Evolutionary conservation across 1,284 basidiomycete genomes (phyloP).

Genomic region (Anthracocystis walkeri): DNA sequence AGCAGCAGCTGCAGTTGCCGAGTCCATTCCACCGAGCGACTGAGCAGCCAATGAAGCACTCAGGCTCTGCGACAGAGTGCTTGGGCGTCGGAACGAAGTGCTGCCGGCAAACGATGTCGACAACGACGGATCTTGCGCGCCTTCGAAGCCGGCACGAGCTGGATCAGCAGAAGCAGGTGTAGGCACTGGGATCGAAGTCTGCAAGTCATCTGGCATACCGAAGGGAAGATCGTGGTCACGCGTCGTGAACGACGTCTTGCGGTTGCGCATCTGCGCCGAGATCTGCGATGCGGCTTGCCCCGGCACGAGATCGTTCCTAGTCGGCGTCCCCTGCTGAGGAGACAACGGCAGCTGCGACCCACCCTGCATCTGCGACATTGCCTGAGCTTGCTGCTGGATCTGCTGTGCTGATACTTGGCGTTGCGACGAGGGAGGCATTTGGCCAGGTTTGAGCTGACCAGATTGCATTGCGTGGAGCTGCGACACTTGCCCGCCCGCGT

Average conservation of each 20-base stretch:
- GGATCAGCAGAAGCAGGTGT: conserved; percentile 17
- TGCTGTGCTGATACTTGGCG: conserved; percentile 24
- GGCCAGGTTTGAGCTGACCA: conserved; percentile 13
- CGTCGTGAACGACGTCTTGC: conserved; percentile 76
- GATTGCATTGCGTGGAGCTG: conserved; percentile 6
- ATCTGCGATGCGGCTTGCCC: conserved; percentile 20
- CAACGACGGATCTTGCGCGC: conserved; percentile 15
- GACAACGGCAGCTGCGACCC: conserved; percentile 11
- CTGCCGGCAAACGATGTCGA: conserved; percentile 32
- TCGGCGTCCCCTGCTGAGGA: conserved; percentile 16
- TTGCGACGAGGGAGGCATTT: conserved; percentile 1
- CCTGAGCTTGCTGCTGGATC: conserved; percentile 14
- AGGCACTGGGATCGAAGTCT: conserved; percentile 15
- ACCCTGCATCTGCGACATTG: conserved; percentile 1
- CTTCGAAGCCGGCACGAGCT: conserved; percentile 29
- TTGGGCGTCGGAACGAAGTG: conserved; percentile 37
- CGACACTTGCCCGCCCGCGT: not conserved
- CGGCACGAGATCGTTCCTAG: conserved; percentile 6
- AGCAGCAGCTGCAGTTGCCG: conserved; percentile 30
- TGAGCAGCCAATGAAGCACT: conserved; percentile 37
- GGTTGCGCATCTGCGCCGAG: conserved; percentile 13
- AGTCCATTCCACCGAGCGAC: conserved; percentile 33
- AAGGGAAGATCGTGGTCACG: conserved; percentile 82
- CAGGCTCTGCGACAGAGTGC: conserved; percentile 34
- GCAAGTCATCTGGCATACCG: conserved; percentile 74